Percentiles rank a stretch among this genome's conserved stretches.
phyloP scores from a whole-genome alignment of 2,329 filamentous ascomycete species.

The Aspergillus ochraceoroseus region DNA sequence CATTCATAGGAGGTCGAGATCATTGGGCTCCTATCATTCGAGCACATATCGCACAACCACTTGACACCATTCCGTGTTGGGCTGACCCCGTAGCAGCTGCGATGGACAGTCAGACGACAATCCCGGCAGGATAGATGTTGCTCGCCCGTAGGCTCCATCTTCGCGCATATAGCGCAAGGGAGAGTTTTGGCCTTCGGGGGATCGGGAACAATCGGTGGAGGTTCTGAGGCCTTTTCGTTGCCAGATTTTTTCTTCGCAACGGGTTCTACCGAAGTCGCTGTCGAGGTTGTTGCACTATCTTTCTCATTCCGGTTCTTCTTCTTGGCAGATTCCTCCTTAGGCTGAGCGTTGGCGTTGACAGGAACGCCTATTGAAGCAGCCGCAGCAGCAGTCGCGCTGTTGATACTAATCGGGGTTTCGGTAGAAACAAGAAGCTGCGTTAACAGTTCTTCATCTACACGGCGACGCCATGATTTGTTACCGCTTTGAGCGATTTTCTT shows the following conservation, averaged over 20 bases:
- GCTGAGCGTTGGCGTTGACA: constrained; percentile 33
- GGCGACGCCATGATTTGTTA: constrained; percentile 77
- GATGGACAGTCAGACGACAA: constrained; percentile 87
- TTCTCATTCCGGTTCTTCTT: constrained; percentile 56
- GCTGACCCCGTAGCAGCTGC: constrained; percentile 84
- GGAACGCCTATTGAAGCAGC: constrained; percentile 43
- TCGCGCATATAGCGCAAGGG: constrained; percentile 79
- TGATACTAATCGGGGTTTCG: constrained; percentile 44
- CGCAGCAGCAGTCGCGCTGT: constrained; percentile 41
- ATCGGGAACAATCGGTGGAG: constrained; percentile 65
- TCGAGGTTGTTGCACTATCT: constrained; percentile 48
- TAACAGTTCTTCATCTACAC: constrained; percentile 80
- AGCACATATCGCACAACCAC: constrained; percentile 94
- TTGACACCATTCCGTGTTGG: constrained; percentile 64
- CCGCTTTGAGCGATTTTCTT: constrained; percentile 79
- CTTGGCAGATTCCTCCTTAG: constrained; percentile 51
- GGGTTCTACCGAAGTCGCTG: constrained; percentile 43
- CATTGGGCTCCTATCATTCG: constrained; percentile 85
- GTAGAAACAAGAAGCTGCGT: constrained; percentile 45
- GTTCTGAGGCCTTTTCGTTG: constrained; percentile 52
- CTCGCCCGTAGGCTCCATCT: constrained; percentile 66
- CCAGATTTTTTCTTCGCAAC: constrained; percentile 60
- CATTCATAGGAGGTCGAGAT: constrained; percentile 95
- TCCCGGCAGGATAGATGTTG: constrained; percentile 75
- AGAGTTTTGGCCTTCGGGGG: constrained; percentile 71